These are phyloP conservation scores for Acer campestre DNA, from an alignment of 345 rosid species.

Conservation along the genomic window DNA sequence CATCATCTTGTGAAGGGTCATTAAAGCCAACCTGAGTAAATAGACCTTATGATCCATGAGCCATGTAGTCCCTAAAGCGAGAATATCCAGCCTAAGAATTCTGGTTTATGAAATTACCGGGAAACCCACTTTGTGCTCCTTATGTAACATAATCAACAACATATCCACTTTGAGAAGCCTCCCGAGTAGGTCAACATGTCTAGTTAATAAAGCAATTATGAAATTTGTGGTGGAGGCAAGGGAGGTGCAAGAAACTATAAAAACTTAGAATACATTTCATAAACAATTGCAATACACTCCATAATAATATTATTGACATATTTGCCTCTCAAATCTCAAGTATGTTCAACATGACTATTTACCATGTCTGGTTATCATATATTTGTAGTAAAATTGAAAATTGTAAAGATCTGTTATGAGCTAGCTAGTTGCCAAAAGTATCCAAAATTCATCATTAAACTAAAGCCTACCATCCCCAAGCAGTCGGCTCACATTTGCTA, in stretches of 20 bases:
- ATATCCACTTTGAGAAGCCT: slow-evolving; percentile 90
- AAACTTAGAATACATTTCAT: neutral
- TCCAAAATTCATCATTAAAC: neutral
- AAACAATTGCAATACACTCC: neutral
- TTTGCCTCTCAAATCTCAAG: too few species aligned
- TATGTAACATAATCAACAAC: slow-evolving; percentile 87
- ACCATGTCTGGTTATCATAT: neutral
- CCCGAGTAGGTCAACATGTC: slow-evolving; percentile 10
- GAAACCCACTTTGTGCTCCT: slow-evolving; percentile 84
- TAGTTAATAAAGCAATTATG: slow-evolving; percentile 2
- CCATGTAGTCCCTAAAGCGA: slow-evolving; percentile 94
- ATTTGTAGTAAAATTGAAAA: neutral
- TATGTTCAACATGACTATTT: neutral
- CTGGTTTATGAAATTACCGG: slow-evolving; percentile 85
- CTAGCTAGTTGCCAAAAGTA: neutral
- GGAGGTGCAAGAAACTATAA: neutral
- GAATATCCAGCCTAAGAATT: slow-evolving; percentile 91
- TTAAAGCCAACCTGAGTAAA: slow-evolving; percentile 89
- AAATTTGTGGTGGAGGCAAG: neutral
- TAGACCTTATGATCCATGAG: slow-evolving; percentile 91
- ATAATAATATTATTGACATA: too few species aligned
- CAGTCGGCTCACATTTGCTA: neutral
- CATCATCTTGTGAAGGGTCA: slow-evolving; percentile 86
- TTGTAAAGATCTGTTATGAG: neutral
- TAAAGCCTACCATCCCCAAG: neutral